A percentile compares a stretch with the other conserved stretches of the same genome.
Conservation (phyloP, 2,329 filamentous ascomycete genomes). For the Simplicillium sp. region DNA sequence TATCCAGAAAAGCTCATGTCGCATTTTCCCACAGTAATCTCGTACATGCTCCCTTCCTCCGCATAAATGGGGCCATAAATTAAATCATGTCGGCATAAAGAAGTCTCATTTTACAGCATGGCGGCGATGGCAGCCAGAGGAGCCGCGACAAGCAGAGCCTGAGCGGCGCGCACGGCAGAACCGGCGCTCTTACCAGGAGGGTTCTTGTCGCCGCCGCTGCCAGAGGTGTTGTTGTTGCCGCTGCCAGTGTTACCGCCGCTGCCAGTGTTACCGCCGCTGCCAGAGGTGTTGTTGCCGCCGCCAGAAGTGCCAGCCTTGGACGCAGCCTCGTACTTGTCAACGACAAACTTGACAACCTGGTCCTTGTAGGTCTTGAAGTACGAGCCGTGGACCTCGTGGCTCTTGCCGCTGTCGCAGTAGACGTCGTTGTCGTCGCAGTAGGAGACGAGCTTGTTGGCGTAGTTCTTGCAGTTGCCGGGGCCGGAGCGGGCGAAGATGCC, state of each 20-base stretch:
- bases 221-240: background rate
- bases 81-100: too few species aligned
- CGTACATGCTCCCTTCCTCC: too few species aligned
- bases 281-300: constrained; percentile 3
- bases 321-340: constrained; percentile 17
- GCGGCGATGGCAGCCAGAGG: constrained; percentile 3
- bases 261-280: constrained; percentile 4
- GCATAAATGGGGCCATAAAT: too few species aligned
- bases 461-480: constrained; percentile 22
- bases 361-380: constrained; percentile 26
- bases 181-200: background rate
- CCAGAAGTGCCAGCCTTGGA: constrained; percentile 3
- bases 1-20: too few species aligned
- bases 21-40: too few species aligned
- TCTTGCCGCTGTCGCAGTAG: constrained; percentile 26
- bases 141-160: background rate
- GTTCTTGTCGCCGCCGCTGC: background rate
- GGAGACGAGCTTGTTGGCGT: constrained; percentile 24
- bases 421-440: constrained; percentile 32
- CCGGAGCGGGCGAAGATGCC: constrained; percentile 27
- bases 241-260: background rate
- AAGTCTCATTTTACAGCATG: constrained; percentile 1
- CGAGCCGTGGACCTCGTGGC: constrained; percentile 18
- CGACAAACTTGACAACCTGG: constrained; percentile 24
- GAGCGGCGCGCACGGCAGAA: background rate